Evolutionary conservation across 75 land plant genomes (phyloP).

Genomic region (Cunninghamia lanceolata): DNA sequence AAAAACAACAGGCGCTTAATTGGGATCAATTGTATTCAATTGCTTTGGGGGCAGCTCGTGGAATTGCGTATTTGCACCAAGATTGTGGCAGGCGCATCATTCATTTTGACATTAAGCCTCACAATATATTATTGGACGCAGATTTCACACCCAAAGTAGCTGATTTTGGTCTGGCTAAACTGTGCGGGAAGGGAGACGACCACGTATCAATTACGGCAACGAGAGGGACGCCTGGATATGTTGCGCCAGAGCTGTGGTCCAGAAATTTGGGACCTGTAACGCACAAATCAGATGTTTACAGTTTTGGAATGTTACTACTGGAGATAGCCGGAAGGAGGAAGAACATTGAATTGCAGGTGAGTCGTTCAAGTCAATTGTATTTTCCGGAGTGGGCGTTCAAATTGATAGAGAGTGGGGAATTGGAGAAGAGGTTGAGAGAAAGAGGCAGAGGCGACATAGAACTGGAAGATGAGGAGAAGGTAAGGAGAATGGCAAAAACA

Average conservation of each 20-base stretch:
- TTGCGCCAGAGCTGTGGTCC: constrained; percentile 19
- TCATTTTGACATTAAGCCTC: constrained; percentile 37
- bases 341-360: background rate
- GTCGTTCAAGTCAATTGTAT: background rate
- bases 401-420: background rate
- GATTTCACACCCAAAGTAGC: constrained; percentile 24
- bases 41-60: constrained; percentile 29
- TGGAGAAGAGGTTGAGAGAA: background rate
- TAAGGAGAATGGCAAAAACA: constrained; percentile 1
- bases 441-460: background rate
- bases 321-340: constrained; percentile 25
- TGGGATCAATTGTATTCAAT: constrained; percentile 11
- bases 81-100: constrained; percentile 24
- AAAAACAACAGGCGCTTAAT: background rate
- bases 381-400: constrained; percentile 5
- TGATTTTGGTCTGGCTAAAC: constrained; percentile 38
- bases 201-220: constrained; percentile 12
- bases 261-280: constrained; percentile 3
- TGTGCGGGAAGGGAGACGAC: background rate
- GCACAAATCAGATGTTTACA: constrained; percentile 28
- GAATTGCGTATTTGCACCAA: constrained; percentile 37
- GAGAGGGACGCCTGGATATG: constrained; percentile 23
- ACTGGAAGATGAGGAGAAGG: background rate
- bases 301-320: constrained; percentile 26
- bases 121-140: constrained; percentile 30